Evolutionary conservation across 345 rosid species (phyloP), one percentile per base, ranked within the genome.

Genomic region (Rhizophora mangle): DNA sequence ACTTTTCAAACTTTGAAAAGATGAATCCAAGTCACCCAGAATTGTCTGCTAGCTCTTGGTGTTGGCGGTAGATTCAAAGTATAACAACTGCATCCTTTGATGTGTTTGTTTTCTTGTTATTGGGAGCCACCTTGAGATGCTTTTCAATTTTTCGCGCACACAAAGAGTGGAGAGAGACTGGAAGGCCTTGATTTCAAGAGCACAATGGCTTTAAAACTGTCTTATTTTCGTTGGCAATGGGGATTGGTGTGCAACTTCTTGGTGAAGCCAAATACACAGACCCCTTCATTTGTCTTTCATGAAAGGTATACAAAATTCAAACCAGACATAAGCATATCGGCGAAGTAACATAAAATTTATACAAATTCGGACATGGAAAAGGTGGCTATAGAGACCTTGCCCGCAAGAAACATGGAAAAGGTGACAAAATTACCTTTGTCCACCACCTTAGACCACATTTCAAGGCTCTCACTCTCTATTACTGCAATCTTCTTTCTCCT

Each of bases 121-220:
- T 85, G 88, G 84, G 82, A 80, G 63, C 80, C 80, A 37, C 19
- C 46, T 43, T 4, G 63, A 73, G 88, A 84, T 84, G 60, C 88
- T 66, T 75, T 49, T 67, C 18, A 43, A 18, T 13, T 43, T 43
- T 43, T 34, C 2, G 37, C n/a, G 3, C 9, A 13, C 13, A 21
- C 56, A 61, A 16, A 69, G 31, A 56, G 47, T 34, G 0, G 36
- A 20, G 15, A 67, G 66, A 58, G 56, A 57, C 31, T 46, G 51
- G 75, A 32, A 46, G 61, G 60, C 66, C 68, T 80, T 71, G 65
- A 80, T 47, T 32, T 26, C 16, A 29, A 36, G 29, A 5, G 18
- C 27, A 7, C 6, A 34, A 58, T 8, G 29, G 29, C 6, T 60
- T 30, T 10, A 20, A 6, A 18, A 0, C 19, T 5, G 3, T 29